Conservation (phyloP, 2,329 filamentous ascomycete species). For the Monilinia vaccinii-corymbosi region DNA sequence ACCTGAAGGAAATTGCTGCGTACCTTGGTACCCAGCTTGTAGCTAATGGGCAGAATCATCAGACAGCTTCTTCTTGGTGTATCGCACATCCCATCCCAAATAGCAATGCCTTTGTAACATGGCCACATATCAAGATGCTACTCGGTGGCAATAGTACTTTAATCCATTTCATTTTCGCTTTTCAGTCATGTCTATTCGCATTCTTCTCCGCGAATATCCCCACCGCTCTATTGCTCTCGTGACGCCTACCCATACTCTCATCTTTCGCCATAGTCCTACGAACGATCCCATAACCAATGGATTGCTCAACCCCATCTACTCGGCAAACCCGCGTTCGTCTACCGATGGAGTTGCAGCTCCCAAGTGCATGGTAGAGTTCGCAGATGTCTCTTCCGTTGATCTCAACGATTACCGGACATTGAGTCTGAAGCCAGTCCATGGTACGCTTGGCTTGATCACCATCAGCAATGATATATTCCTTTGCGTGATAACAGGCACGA, state of each 20-base stretch:
- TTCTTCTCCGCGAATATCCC: slow-evolving; percentile 65
- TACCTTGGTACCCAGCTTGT: not conserved
- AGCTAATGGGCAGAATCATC: not conserved
- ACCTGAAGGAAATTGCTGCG: not conserved
- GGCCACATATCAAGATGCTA: slow-evolving; percentile 9
- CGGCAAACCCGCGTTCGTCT: slow-evolving; percentile 35
- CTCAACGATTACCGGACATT: slow-evolving; percentile 70
- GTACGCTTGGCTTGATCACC: slow-evolving; percentile 81
- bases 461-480: slow-evolving; percentile 80
- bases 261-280: slow-evolving; percentile 71
- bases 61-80: not conserved
- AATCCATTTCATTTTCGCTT: slow-evolving; percentile 8
- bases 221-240: slow-evolving; percentile 81
- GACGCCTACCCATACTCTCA: slow-evolving; percentile 68
- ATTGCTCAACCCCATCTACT: slow-evolving; percentile 45
- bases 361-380: slow-evolving; percentile 80
- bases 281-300: slow-evolving; percentile 50
- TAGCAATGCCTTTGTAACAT: slow-evolving; percentile 4
- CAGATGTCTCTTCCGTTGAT: slow-evolving; percentile 52
- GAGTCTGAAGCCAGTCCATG: slow-evolving; percentile 65
- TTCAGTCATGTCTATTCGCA: slow-evolving; percentile 28
- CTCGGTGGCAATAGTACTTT: slow-evolving; percentile 3
- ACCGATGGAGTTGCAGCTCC: slow-evolving; percentile 20
- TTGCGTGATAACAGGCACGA: slow-evolving; percentile 74
- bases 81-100: not conserved